Evolutionary conservation across 208 protist genomes (phyloP).

Genomic region (Trypanosoma theileri): DNA sequence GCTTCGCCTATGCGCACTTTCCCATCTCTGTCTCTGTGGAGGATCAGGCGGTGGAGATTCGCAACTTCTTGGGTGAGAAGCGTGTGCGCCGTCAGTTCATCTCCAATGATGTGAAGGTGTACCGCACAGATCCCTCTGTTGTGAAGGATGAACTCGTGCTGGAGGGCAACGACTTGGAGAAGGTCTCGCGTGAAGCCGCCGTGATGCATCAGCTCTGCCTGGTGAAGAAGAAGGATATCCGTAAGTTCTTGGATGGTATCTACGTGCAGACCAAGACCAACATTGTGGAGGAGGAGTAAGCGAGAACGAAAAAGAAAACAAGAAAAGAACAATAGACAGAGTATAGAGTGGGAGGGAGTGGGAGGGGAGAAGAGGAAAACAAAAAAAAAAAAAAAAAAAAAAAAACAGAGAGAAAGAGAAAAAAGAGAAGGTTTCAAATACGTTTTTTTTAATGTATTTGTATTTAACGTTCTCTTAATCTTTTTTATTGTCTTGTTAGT

Average conservation of each 20-base stretch:
- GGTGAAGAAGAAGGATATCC: slow-evolving; percentile 99
- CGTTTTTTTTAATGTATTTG: background rate
- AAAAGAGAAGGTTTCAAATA: background rate
- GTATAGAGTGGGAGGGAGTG: background rate
- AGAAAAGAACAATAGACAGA: background rate
- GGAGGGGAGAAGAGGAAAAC: background rate
- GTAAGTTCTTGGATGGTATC: slow-evolving; percentile 99
- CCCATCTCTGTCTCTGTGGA: slow-evolving; percentile 97
- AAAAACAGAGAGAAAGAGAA: background rate
- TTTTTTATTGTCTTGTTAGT: background rate
- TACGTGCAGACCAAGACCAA: slow-evolving; percentile 97
- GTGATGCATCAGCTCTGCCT: slow-evolving; percentile 95
- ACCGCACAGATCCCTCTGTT: slow-evolving; percentile 76
- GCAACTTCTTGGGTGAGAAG: slow-evolving; percentile 99
- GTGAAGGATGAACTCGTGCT: slow-evolving; percentile 99
- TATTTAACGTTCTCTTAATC: too few species aligned
- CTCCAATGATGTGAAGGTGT: slow-evolving; percentile 88
- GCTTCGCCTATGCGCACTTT: slow-evolving; percentile 99
- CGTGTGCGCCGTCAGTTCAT: slow-evolving; percentile 91
- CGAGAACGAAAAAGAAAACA: slow-evolving; percentile 6
- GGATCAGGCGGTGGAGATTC: slow-evolving; percentile 96
- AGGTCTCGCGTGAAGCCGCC: slow-evolving; percentile 93
- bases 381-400: background rate
- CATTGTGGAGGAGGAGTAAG: slow-evolving; percentile 69
- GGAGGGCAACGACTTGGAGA: slow-evolving; percentile 94